Conservation (phyloP, 163 green algal species). For the Chlamydomonas reinhardtii region DNA sequence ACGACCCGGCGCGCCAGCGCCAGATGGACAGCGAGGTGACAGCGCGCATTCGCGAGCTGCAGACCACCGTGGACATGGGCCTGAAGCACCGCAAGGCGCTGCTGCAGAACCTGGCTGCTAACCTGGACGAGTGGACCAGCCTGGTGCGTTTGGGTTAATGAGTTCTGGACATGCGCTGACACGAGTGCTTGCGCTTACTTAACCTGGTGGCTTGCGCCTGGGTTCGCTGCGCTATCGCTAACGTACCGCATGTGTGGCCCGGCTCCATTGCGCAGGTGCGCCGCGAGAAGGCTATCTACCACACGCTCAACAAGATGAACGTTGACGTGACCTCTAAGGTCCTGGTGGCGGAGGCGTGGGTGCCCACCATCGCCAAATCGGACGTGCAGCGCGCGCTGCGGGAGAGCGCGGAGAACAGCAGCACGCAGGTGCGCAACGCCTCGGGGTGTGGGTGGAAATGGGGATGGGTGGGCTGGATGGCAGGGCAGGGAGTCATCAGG, state of each 20-base stretch:
- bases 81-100: conserved; percentile 84
- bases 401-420: conserved; percentile 64
- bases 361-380: conserved; percentile 75
- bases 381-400: conserved; percentile 86
- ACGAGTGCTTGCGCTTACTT: no score
- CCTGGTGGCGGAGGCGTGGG: conserved; percentile 97
- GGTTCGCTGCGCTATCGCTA: no score
- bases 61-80: conserved; percentile 92
- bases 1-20: conserved; percentile 88
- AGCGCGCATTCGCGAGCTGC: conserved; percentile 90
- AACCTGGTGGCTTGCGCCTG: no score
- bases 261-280: conserved; percentile 62
- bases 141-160: conserved; percentile 39
- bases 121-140: conserved; percentile 72
- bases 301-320: conserved; percentile 98
- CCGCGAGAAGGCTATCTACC: conserved; percentile 96
- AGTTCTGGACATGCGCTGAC: no score
- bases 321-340: conserved; percentile 96
- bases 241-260: no score
- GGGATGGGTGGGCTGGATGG: not conserved
- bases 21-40: conserved; percentile 92
- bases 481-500: not conserved
- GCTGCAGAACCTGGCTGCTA: conserved; percentile 80
- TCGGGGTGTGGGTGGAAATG: no score
- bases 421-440: conserved; percentile 53